Conservation (phyloP, 2,329 filamentous ascomycete species). For the Aspergillus viridinutans region DNA sequence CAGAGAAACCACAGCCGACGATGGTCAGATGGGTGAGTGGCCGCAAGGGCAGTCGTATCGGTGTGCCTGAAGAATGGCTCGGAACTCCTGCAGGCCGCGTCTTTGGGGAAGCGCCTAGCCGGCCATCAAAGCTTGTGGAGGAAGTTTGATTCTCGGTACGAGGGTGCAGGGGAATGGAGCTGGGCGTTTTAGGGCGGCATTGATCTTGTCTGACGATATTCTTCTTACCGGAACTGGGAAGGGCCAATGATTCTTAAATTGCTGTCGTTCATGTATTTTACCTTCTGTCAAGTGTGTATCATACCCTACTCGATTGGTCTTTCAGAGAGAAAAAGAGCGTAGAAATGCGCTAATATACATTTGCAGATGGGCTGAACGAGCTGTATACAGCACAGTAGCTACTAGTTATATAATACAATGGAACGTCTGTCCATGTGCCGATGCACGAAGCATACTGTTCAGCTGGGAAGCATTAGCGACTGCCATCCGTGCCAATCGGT, state of each 20-base stretch:
- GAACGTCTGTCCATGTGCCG: not conserved
- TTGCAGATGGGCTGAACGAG: not conserved
- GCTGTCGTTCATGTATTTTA: not conserved
- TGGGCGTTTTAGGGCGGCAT: slow-evolving; percentile 14
- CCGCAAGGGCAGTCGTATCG: slow-evolving; percentile 38
- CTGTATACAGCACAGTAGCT: not conserved
- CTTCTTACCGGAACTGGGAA: not conserved
- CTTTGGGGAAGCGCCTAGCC: slow-evolving; percentile 28
- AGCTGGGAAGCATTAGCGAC: not conserved
- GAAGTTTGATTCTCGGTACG: slow-evolving; percentile 26
- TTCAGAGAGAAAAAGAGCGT: not conserved
- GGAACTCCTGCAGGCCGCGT: slow-evolving; percentile 39
- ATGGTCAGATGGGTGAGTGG: slow-evolving; percentile 45
- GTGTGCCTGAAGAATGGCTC: slow-evolving; percentile 47
- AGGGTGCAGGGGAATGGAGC: slow-evolving; percentile 10
- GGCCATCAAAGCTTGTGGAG: slow-evolving; percentile 33
- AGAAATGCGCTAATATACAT: not conserved
- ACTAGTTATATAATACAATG: not conserved
- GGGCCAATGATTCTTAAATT: not conserved
- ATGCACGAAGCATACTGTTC: not conserved
- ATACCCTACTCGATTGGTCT: not conserved
- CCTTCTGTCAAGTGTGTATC: not conserved
- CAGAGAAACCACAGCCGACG: slow-evolving; percentile 39
- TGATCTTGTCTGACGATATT: not conserved
- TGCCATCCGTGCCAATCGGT: not conserved